Evolutionary conservation across 2,329 filamentous ascomycete species (phyloP).

Genomic region (Fusarium ambrosium): DNA sequence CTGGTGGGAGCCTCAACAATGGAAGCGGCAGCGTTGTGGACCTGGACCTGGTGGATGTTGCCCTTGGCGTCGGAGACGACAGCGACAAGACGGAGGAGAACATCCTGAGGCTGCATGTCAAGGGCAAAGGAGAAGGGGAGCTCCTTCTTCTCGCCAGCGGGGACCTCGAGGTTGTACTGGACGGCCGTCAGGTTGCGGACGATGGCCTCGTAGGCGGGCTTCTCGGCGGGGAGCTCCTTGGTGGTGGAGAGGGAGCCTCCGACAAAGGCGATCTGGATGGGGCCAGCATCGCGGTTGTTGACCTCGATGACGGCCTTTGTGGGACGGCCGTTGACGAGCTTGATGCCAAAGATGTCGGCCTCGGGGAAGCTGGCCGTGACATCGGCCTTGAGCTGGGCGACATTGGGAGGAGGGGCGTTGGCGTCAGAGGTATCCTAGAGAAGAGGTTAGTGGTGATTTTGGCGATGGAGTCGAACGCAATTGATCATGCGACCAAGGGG

Average conservation of each 20-base stretch:
- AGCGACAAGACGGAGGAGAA: constrained; percentile 82
- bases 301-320: constrained; percentile 87
- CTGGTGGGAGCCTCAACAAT: constrained; percentile 92
- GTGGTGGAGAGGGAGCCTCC: constrained; percentile 78
- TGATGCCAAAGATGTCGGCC: constrained; percentile 91
- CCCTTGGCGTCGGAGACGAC: constrained; percentile 78
- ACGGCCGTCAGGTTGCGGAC: constrained; percentile 88
- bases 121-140: constrained; percentile 88
- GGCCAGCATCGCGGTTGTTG: constrained; percentile 83
- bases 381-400: constrained; percentile 68
- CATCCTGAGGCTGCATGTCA: constrained; percentile 93
- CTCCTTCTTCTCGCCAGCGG: constrained; percentile 80
- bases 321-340: constrained; percentile 92
- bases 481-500: constrained; percentile 19
- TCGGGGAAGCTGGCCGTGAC: constrained; percentile 74
- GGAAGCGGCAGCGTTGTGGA: constrained; percentile 85
- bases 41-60: constrained; percentile 80
- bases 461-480: background rate
- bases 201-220: constrained; percentile 66
- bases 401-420: constrained; percentile 40
- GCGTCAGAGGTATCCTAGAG: constrained; percentile 34
- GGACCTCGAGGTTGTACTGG: constrained; percentile 80
- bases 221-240: constrained; percentile 62
- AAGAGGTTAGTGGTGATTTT: background rate
- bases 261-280: constrained; percentile 82